Conservation (phyloP, 2,329 filamentous ascomycete genomes). For the Arthrobotrys megalospora region DNA sequence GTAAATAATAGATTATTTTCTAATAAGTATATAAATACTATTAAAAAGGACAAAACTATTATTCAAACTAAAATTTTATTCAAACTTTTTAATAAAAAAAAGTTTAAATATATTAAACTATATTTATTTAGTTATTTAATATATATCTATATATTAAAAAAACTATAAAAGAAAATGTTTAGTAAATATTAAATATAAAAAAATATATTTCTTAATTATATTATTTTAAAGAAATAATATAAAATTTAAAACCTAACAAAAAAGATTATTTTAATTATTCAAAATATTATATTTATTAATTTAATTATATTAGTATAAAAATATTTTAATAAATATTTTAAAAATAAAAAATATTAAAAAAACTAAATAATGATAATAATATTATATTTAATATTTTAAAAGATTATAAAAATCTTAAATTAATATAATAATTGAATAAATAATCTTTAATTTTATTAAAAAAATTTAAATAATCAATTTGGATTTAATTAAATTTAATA, state of each 20-base stretch:
- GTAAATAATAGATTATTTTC: neutral
- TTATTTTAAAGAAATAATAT: neutral
- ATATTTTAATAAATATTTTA: neutral
- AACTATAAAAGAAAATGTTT: neutral
- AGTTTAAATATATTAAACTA: slow-evolving; percentile 22
- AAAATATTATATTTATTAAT: too few species aligned
- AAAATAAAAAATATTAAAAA: neutral
- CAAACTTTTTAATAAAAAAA: slow-evolving; percentile 9
- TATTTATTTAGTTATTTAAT: slow-evolving; percentile 2
- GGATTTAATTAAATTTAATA: neutral
- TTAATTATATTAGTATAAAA: too few species aligned
- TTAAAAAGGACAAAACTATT: too few species aligned
- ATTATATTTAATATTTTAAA: slow-evolving; percentile 11
- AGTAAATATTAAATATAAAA: slow-evolving; percentile 1
- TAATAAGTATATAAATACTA: too few species aligned
- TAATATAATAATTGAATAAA: slow-evolving; percentile 9
- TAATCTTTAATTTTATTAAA: too few species aligned
- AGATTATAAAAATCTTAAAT: slow-evolving; percentile 15
- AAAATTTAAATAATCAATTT: neutral
- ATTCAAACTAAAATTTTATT: too few species aligned
- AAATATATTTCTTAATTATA: slow-evolving; percentile 7
- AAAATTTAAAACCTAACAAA: neutral
- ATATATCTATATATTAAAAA: slow-evolving; percentile 6
- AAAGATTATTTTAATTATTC: neutral
- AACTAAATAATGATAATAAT: slow-evolving; percentile 8